Base-by-base conservation (phyloP, 163 green algal genomes). In the Prototheca stagnorum region DNA sequence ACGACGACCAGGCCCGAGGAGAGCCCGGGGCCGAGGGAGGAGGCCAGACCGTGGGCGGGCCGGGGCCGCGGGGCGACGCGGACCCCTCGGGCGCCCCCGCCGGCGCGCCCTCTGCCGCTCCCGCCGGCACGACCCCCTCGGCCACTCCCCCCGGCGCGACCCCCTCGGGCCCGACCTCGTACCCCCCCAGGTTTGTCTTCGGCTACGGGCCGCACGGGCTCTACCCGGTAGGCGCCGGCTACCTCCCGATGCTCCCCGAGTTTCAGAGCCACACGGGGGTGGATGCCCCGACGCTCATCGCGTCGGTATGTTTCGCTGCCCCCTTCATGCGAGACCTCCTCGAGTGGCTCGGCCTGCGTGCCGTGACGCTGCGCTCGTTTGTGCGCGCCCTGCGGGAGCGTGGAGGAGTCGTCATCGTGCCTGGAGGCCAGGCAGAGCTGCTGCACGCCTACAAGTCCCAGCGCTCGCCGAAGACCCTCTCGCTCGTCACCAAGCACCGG, bases 351-450 rank as follows among this genome's bases (percentile, higher is more conserved):
- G 77, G 79, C 5, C 69, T 79, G 25, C 53, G 67, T 17, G 54
- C 68, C 50, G 81, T 93, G 4, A 69, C 59, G 21, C 65, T 69
- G 16, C 54, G 41, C 40, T 85, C 82, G 1, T 86, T 92, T 52
- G 43, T 78, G 4, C 37, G 48, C 7, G 71, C 75, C 2, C 62
- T 93, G 25, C 20, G 55, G 12, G 78, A 93, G 40, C 54, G 61
- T 0, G 56, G 72, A 4, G 54, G 63, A 1, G 78, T 92, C 14
- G 56, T 92, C 36, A 48, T 93, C 40, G 84, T 84, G 49, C 82
- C 82, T 7, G 82, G 82, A 15, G 82, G 82, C 33, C 81, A 92
- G 62, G 82, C 79, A 5, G 82, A 93, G 71, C 61, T 92, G 45
- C 60, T 47, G 40, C 40, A 47, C 40, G 29, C 40, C 17, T 23